Evolutionary conservation across 352 stramenopile genomes (phyloP).

Genomic region (Bremia lactucae): DNA sequence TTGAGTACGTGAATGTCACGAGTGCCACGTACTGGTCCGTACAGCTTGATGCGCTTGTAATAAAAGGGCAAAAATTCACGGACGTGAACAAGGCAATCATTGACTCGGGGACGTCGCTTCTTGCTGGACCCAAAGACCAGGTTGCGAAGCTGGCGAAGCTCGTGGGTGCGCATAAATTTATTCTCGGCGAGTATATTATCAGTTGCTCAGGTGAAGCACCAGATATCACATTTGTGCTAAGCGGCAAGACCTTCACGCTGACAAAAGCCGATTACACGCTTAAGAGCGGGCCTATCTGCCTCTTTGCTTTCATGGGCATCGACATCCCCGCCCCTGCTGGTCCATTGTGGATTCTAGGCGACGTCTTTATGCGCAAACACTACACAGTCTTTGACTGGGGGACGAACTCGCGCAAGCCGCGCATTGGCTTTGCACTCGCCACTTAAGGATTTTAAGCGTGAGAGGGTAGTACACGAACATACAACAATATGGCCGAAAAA

Average conservation of each 20-base stretch:
- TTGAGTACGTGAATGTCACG: slow-evolving; percentile 84
- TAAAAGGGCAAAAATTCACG: slow-evolving; percentile 44
- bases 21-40: slow-evolving; percentile 66
- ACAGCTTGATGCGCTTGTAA: slow-evolving; percentile 57
- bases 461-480: no score
- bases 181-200: slow-evolving; percentile 93
- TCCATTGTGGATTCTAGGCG: slow-evolving; percentile 84
- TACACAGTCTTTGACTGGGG: slow-evolving; percentile 91
- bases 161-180: slow-evolving; percentile 86
- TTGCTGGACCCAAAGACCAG: slow-evolving; percentile 87
- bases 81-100: slow-evolving; percentile 84
- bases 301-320: slow-evolving; percentile 94
- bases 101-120: slow-evolving; percentile 93
- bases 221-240: slow-evolving; percentile 90
- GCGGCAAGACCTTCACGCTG: slow-evolving; percentile 87
- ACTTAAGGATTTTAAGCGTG: no score
- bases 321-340: slow-evolving; percentile 82
- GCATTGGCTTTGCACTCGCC: slow-evolving; percentile 78
- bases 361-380: slow-evolving; percentile 94
- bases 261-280: slow-evolving; percentile 90
- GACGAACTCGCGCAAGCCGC: slow-evolving; percentile 56
- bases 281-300: slow-evolving; percentile 82
- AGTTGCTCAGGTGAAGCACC: slow-evolving; percentile 85
- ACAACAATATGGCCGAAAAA: no score
- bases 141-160: slow-evolving; percentile 77